Base-by-base conservation (phyloP, 305 asterid species). In the Plantago coronopus region DNA sequence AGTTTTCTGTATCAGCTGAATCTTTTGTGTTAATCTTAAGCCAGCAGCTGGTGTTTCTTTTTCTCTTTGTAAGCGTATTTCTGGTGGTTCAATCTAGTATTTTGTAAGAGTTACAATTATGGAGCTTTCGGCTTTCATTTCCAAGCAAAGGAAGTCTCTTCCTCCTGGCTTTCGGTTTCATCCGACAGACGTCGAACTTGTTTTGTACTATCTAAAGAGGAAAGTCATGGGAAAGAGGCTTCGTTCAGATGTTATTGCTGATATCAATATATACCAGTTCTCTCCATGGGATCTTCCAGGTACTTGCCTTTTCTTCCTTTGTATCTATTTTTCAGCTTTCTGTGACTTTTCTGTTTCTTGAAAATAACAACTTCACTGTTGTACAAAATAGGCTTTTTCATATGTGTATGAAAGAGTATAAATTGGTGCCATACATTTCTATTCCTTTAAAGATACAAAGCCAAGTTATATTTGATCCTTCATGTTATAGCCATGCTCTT, bases 211-310 rank as follows among this genome's bases (percentile, higher is more conserved):
- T 75, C 89, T 91, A 19, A 91, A 91, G 74, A 75, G 89, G 72
- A 88, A 88, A 73, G 64, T 86, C 18, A 20, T 70, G 79, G 94
- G 97, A 62, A 86, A 72, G 78, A 80, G 74, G 77, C 67, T 81
- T 71, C 78, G 11, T 25, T 58, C 75, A 55, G 88, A 88, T 66
- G 91, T 88, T 54, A 78, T 91, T 68, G 74, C 98, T 0, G 98
- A 86, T 51, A 87, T 89, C 57, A 81, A 89, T 72, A 83, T 89
- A 60, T 80, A 86, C 64, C 77, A 77, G 50, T 80, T 68, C 48
- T 72, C 84, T 59, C 96, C 96, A 3, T 81, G 94, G 95, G 96
- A 89, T 69, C 97, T 91, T 64, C 98, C 95, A 66, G 98, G 98
- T 91, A 57, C 12, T 50, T 67, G 37, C 37, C 47, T 61, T 20